These are phyloP conservation scores for Thalassia testudinum DNA, from an alignment of 116 monocot genomes.

Conservation along the genomic window DNA sequence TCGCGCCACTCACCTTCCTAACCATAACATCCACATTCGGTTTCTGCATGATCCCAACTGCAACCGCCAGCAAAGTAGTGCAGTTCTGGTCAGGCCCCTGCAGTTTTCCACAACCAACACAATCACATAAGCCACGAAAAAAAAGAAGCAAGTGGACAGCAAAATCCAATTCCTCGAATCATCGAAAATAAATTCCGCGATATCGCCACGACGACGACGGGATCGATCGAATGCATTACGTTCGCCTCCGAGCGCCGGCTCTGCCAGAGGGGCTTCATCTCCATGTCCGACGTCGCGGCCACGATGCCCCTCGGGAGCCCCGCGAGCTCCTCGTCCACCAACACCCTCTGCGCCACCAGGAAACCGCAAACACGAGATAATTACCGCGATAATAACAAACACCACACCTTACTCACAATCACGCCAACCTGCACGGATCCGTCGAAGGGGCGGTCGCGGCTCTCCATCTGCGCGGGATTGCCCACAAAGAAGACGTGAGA, in stretches of 20 bases:
- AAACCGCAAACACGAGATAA: too few relatives aligned
- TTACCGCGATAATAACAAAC: too few relatives aligned
- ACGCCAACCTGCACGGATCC: conserved; percentile 3
- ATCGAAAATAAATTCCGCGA: too few relatives aligned
- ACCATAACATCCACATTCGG: conserved; percentile 51
- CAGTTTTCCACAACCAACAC: background rate
- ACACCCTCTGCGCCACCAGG: background rate
- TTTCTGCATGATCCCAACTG: conserved; percentile 65
- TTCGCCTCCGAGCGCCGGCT: conserved; percentile 12
- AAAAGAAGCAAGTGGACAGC: background rate
- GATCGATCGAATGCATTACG: background rate
- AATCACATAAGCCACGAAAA: background rate
- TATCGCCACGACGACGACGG: too few relatives aligned
- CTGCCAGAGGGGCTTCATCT: conserved; percentile 51
- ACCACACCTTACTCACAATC: background rate
- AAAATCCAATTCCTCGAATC: background rate
- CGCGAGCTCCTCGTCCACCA: background rate
- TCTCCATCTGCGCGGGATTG: conserved; percentile 25
- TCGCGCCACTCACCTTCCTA: conserved; percentile 30
- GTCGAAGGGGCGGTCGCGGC: conserved; percentile 3
- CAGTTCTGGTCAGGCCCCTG: conserved; percentile 14
- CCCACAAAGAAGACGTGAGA: conserved; percentile 1
- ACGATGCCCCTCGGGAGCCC: conserved; percentile 55
- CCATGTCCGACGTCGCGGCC: conserved; percentile 47
- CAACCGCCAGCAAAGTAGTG: conserved; percentile 50